Base-by-base conservation (phyloP, 371 early-diverging fungal genomes). In the Circinella umbellata region DNA sequence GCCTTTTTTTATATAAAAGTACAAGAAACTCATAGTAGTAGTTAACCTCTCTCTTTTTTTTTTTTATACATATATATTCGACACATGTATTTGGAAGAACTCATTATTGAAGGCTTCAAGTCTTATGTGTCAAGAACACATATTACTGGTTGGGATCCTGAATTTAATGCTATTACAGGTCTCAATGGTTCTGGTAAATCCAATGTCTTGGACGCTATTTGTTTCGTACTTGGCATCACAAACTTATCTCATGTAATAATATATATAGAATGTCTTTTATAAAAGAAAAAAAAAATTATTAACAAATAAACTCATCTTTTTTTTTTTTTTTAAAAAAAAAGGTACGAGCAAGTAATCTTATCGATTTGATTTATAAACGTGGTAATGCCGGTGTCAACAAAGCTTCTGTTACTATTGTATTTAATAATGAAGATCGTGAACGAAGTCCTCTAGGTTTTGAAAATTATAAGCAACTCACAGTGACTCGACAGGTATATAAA, bases 101-200 rank as follows among this genome's bases (percentile, higher is more conserved):
- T 99, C 18, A 92, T 98, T 65, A 88, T 99, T 71, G 99, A 99
- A 70, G 99, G 99, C 49, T 98, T 98, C 91, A 98, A 98, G 79
- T 96, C 96, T 1, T 99, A 99, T 79, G 97, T 98, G 3, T 90
- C 94, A 13, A 90, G 98, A 60, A 98, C 98, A 3, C 94, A 95
- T 67, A 97, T 98, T 64, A 89, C 92, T 18, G 96, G 95, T 35
- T 98, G 98, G 97, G 98, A 97, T 81, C 91, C 94, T 4, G 91
- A 95, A 70, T 99, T 99, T 82, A 99, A 98, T 77, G 99, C 99
- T 37, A 99, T 99, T 73, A 99, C 99, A 5, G 99, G 99, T 47
- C 88, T 99, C 48, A 99, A 99, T 79, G 99, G 99, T 34, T 95
- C 98, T 6, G 99, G 99, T 51, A 99, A 99, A 80, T 98, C 98